Evolutionary conservation across 129 eudicot genomes (phyloP), one percentile per base, ranked within the genome.

Genomic region (Deinandra increscens): DNA sequence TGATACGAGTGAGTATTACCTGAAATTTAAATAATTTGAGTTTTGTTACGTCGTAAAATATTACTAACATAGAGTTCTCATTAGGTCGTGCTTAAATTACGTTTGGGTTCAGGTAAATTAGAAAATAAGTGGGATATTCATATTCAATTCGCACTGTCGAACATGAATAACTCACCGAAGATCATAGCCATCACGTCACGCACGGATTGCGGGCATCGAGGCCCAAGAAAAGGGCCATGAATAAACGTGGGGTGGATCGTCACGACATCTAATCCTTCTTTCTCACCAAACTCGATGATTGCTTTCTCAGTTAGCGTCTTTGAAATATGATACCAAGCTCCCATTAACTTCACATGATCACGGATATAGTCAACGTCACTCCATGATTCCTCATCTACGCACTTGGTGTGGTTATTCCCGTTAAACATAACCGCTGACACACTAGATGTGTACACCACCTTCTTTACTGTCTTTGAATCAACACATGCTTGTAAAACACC

Each of bases 181-280:
- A 84, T 70, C 82, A 84, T 36, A 18, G 85, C 80, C 89, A 84
- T 45, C 46, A 69, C 20, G 9, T 37, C 10, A 0, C 38, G 53
- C 50, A 84, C 87, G 0, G 87, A 77, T 2, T 37, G 38, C 14
- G 95, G 85, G n/a, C 55, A 73, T 14, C 14, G 23, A 26, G 85
- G 80, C 23, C 82, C 13, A 31, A 84, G 19, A 70, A 87, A 87
- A 2, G 95, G 90, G 10, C 95, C 95, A 59, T 70, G 66, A 29
- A 80, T 51, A 64, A 73, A 71, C 9, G 84, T 22, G 3, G 95
- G 95, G 64, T 74, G 29, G 49, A 84, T 17, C 2, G 85, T 70
- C 1, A 78, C 87, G 9, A 87, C 55, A 31, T 84, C 82, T 50
- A 87, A 54, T 0, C 87, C 84, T 43, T 84, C 62, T 29, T 77